Conservation (phyloP, 2,329 filamentous ascomycete species). For the Pseudogymnoascus sp. region DNA sequence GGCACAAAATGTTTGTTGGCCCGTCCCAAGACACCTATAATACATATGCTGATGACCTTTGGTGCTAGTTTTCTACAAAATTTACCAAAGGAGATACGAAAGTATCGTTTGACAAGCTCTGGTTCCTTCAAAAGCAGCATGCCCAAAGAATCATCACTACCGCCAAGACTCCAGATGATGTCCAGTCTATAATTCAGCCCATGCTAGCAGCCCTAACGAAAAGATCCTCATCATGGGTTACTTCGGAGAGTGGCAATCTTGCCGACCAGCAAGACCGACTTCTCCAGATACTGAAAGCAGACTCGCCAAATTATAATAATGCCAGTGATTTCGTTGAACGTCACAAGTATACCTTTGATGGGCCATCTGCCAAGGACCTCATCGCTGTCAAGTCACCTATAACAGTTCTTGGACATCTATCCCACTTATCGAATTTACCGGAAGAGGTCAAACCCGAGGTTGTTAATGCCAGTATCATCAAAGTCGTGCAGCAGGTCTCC, state of each 20-base stretch:
- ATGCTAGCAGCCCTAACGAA: background rate
- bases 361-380: constrained; percentile 22
- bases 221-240: background rate
- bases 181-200: background rate
- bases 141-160: constrained; percentile 15
- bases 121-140: constrained; percentile 69
- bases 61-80: constrained; percentile 43
- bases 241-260: background rate
- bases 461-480: background rate
- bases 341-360: constrained; percentile 51
- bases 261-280: background rate
- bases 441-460: background rate
- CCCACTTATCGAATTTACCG: constrained; percentile 10
- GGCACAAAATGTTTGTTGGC: constrained; percentile 51
- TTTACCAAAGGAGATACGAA: constrained; percentile 88
- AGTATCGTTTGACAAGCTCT: constrained; percentile 72
- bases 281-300: constrained; percentile 25
- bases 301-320: constrained; percentile 50
- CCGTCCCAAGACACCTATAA: background rate
- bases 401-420: constrained; percentile 9
- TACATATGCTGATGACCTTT: constrained; percentile 6
- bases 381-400: constrained; percentile 14
- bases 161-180: background rate
- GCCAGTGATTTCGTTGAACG: constrained; percentile 47
- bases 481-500: constrained; percentile 16